Evolutionary conservation across 2,329 filamentous ascomycete genomes (phyloP).

Genomic region (Aspergillus ibericus): DNA sequence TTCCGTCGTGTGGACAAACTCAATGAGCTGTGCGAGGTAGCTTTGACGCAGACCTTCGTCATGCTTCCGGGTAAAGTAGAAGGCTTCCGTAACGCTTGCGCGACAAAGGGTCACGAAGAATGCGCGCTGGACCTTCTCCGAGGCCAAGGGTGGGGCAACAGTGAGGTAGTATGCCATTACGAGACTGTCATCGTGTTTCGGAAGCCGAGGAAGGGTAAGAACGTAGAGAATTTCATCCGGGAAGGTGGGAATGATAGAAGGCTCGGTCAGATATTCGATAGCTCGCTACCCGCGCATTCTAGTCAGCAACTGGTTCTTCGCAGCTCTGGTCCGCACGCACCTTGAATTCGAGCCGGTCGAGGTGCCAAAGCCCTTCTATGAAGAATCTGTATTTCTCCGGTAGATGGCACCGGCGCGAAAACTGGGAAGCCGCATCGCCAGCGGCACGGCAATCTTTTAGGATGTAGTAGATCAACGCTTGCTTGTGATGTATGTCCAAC

Average conservation of each 20-base stretch:
- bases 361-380: conserved; percentile 77
- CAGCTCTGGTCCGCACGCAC: conserved; percentile 39
- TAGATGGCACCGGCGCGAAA: conserved; percentile 64
- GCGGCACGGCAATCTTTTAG: conserved; percentile 69
- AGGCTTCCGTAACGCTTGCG: conserved; percentile 69
- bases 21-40: conserved; percentile 67
- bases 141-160: conserved; percentile 70
- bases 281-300: conserved; percentile 52
- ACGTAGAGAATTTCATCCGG: conserved; percentile 75
- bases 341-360: conserved; percentile 70
- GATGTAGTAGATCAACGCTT: conserved; percentile 80
- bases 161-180: conserved; percentile 77
- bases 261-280: conserved; percentile 74
- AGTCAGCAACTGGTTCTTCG: conserved; percentile 12
- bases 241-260: conserved; percentile 76
- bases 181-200: conserved; percentile 61
- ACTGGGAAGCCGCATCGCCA: conserved; percentile 55
- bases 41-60: conserved; percentile 61
- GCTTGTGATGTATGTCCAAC: conserved; percentile 72
- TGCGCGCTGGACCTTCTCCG: conserved; percentile 60
- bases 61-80: conserved; percentile 69
- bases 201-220: conserved; percentile 61
- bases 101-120: conserved; percentile 69
- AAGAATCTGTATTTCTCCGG: conserved; percentile 76
- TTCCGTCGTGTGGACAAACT: conserved; percentile 53